Evolutionary conservation across 306 rosid species (phyloP), one percentile per base, ranked within the genome.

Genomic region (Lathyrus oleraceus): DNA sequence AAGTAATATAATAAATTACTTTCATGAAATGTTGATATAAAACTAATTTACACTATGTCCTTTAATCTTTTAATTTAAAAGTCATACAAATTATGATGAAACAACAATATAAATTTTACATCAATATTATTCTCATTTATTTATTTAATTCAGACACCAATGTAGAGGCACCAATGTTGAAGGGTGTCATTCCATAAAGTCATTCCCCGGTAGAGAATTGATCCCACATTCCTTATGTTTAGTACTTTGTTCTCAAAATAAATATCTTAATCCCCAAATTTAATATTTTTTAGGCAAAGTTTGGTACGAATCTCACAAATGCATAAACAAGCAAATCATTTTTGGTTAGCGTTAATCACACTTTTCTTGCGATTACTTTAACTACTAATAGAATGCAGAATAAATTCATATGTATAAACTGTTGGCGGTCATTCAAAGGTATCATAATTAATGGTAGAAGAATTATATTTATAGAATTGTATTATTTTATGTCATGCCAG

Each of bases 201-300:
- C 23, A 17, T 49, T 21, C 21, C 11, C 57, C 13, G 0, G 12
- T 49, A 49, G 25, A 49, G 57, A 17, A 49, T 19, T 21, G 82
- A 85, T 89, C 85, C 89, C 43, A 45, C 76, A 71, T 83, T 83
- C 89, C 72, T 43, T 16, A 61, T 78, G 85, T 80, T 85, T 73
- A 62, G 69, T 9, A 63, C 88, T 85, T 85, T 85, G 81, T 85
- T 87, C 85, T 76, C 69, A 62, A 72, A 70, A 73, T 39, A 67
- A 59, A 45, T 54, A 71, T 57, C 62, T 32, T 30, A 61, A 71
- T 70, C 66, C 74, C 45, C 78, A 69, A 39, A 58, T 73, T 74
- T 71, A 69, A 35, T 77, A 20, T 56, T 70, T 72, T 65, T 42
- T 25, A 65, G 80, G 71, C 69, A 80, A 87, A 80, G 83, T 59